Base-by-base conservation (phyloP, 441 rosid species). In the Daphne laureola region DNA sequence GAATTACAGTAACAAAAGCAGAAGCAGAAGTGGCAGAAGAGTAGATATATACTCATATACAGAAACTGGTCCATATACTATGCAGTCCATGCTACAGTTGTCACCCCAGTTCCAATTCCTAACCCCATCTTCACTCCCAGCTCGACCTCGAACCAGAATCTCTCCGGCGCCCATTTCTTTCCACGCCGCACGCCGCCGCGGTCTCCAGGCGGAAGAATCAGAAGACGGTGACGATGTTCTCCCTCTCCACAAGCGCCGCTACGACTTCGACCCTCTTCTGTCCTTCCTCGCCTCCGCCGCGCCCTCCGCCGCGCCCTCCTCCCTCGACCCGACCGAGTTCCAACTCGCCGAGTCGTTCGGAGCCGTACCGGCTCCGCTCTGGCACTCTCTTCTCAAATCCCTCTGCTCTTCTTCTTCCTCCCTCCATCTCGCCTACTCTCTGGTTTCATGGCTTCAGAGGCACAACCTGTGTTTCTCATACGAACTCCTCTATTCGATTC, bases 391-490 rank as follows among this genome's bases (percentile, higher is more conserved):
- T 4, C 72, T 93, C 12, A 93, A 82, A 51, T 69, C 86, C 1
- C 78, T 93, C 2, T 79, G 81, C 50, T 76, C 88, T 14, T 78
- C 99, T 6, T 49, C 78, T 0, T 61, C 77, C n/a, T 81, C 97
- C 0, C 66, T 78, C 0, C 75, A 67, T 18, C 60, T 87, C 27
- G 93, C 97, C 0, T 93, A 82, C 76, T 89, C 79, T 12, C 83
- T 93, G 15, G 99, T 93, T 52, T 76, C 86, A 0, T 93, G 99
- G 99, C 82, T 93, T 0, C 84, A 83, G 58, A 84, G 71, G 43
- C 97, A 93, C 63, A 87, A 84, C 21, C 95, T 93, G 53, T 93
- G 97, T 63, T 93, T 80, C 79, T 93, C 99, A 1, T 93, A 84
- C 64, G 96, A 93, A 74, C 82, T 93, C 35, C 93, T 87, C 59